These are phyloP conservation scores for Mycena sanguinolenta DNA, from an alignment of 768 basidiomycete genomes.

Conservation along the genomic window DNA sequence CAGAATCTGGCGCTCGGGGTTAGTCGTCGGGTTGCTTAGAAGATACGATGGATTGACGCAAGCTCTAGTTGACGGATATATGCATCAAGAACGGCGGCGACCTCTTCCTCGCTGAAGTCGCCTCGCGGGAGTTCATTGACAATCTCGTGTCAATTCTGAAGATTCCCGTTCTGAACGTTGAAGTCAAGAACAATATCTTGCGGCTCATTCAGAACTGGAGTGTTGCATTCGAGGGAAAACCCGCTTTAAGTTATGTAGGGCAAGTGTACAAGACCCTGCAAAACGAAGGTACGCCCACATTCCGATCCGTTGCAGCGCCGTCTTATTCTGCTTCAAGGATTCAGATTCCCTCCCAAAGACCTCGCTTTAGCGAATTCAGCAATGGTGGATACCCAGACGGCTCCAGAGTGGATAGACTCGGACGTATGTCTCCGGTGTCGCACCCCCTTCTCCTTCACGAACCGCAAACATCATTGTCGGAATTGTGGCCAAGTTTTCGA, in stretches of 20 bases:
- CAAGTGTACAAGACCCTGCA: constrained; percentile 85
- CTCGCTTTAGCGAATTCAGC: constrained; percentile 76
- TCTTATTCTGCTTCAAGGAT: constrained; percentile 63
- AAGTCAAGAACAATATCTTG: constrained; percentile 86
- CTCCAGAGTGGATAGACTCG: constrained; percentile 98
- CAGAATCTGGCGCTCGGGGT: constrained; percentile 90
- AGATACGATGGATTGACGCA: neutral
- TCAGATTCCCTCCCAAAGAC: constrained; percentile 87
- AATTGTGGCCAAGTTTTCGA: constrained; percentile 99
- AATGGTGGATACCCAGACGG: constrained; percentile 91
- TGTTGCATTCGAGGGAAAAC: constrained; percentile 87
- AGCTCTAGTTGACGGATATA: constrained; percentile 81
- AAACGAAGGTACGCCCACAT: constrained; percentile 69
- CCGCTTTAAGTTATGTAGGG: constrained; percentile 77
- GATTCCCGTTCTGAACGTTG: constrained; percentile 78
- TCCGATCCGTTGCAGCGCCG: constrained; percentile 9
- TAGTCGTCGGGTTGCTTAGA: constrained; percentile 48
- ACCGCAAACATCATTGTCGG: constrained; percentile 97
- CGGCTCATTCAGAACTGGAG: constrained; percentile 95
- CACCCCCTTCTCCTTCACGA: constrained; percentile 92
- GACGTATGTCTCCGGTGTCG: constrained; percentile 95
- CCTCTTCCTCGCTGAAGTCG: constrained; percentile 85
- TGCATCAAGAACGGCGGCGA: constrained; percentile 99
- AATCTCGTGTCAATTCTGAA: constrained; percentile 92
- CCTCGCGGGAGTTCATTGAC: constrained; percentile 93